Base-by-base conservation (phyloP, 768 basidiomycete genomes). In the Mycena rebaudengoi region DNA sequence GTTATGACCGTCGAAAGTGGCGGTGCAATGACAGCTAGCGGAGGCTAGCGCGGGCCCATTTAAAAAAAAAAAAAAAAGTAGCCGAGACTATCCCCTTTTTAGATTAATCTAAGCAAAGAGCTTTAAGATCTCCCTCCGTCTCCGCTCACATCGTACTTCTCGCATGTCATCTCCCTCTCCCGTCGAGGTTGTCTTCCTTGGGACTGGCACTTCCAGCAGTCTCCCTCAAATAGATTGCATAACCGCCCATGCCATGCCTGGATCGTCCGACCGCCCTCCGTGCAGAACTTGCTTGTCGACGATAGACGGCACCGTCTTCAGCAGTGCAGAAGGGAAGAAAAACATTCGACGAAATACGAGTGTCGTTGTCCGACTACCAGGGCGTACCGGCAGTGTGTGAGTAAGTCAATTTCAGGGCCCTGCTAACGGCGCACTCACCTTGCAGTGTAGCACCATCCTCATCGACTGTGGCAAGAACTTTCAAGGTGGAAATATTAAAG, bases 401-500 rank as follows among this genome's bases (percentile, higher is more conserved):
- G 90, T 82, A 21, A 65, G 69, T 63, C 44, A 28, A 48, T 55
- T 28, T 41, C 35, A 20, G 45, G 26, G 29, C 35, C 12, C 41
- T 12, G 55, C 32, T 41, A 49, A 21, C 7, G 18, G 13, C 43
- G 12, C 20, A 23, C 40, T 73, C 43, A 46, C 70, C 20, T 60
- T 71, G 30, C 44, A 41, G 44, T 52, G 48, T 33, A 92, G 91
- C 70, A 94, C 91, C 16, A 82, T 95, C 58, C 84, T 95, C 14
- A 88, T 95, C 69, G 94, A 95, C 76, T 91, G 88, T 20, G 94
- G 94, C 52, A 95, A 95, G 79, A 94, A 88, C 60, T 95, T 95
- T 74, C 87, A 88, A 70, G 79, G 65, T 54, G n/a, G n/a, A 30
- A 25, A 6, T n/a, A 16, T 25, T 11, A 14, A n/a, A n/a, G n/a